Evolutionary conservation across 495 filamentous ascomycete genomes (phyloP).

Genomic region (Glonium stellatum): DNA sequence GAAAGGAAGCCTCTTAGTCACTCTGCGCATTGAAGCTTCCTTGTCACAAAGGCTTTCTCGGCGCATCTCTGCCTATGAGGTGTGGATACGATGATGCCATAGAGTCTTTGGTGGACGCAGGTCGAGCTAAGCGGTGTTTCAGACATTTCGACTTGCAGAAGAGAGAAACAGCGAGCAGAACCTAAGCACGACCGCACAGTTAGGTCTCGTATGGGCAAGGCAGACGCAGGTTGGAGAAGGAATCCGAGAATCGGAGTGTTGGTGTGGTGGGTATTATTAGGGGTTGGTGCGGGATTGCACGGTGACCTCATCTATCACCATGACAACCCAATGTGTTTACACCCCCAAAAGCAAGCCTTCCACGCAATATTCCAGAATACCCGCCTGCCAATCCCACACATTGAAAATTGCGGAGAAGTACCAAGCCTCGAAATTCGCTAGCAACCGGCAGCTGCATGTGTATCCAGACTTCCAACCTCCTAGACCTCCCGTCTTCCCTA

Average conservation of each 20-base stretch:
- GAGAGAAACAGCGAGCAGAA: too few relatives aligned
- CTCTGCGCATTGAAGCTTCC: not conserved
- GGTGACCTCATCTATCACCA: not conserved
- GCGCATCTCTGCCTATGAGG: too few relatives aligned
- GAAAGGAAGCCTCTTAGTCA: not conserved
- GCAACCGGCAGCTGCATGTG: slow-evolving; percentile 1
- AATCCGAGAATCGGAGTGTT: too few relatives aligned
- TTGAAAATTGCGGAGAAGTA: slow-evolving; percentile 2
- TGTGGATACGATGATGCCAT: too few relatives aligned
- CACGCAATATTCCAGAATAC: slow-evolving; percentile 2
- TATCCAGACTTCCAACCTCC: not conserved
- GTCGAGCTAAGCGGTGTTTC: too few relatives aligned
- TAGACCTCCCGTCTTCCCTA: not conserved
- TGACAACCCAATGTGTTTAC: not conserved
- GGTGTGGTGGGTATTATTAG: not conserved
- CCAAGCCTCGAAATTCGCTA: not conserved
- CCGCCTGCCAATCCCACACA: slow-evolving; percentile 5
- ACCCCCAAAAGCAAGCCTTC: slow-evolving; percentile 1
- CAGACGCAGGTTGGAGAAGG: too few relatives aligned
- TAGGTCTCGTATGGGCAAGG: too few relatives aligned
- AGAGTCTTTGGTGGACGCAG: too few relatives aligned
- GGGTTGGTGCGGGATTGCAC: not conserved
- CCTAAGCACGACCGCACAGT: not conserved
- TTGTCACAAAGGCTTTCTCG: not conserved
- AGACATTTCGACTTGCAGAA: too few relatives aligned